phyloP scores from a whole-genome alignment of 1,139 yeast species.

The Protomyces gravidus region DNA sequence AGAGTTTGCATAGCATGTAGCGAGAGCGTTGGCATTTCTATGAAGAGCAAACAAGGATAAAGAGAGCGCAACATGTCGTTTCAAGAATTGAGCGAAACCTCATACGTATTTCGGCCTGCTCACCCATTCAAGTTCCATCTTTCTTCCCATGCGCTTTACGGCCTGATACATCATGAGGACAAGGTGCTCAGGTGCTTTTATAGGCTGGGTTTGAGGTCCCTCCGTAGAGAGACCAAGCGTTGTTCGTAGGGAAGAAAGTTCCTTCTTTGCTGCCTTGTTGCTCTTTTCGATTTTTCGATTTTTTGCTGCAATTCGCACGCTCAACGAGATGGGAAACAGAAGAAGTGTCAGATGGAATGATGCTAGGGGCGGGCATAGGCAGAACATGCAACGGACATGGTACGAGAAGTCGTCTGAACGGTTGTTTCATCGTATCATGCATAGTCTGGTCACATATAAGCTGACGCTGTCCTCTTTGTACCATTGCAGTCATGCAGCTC shows the following conservation, averaged over 20 bases:
- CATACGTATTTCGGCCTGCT: neutral
- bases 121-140: conserved; percentile 1
- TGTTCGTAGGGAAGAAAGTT: neutral
- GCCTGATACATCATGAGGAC: neutral
- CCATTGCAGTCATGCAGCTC: neutral
- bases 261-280: no score
- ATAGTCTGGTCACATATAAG: no score
- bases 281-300: no score
- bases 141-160: neutral
- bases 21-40: neutral
- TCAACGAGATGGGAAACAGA: no score
- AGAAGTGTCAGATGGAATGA: no score
- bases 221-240: neutral
- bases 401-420: no score
- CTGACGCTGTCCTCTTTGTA: no score
- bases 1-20: neutral
- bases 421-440: no score
- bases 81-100: conserved; percentile 1
- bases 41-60: neutral
- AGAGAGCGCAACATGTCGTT: neutral
- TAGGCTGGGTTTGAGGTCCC: neutral
- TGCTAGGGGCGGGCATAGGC: no score
- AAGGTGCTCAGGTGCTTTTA: conserved; percentile 2
- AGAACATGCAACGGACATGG: no score
- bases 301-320: no score